Conservation (phyloP, 2,329 filamentous ascomycete species). For the Thelonectria olida region DNA sequence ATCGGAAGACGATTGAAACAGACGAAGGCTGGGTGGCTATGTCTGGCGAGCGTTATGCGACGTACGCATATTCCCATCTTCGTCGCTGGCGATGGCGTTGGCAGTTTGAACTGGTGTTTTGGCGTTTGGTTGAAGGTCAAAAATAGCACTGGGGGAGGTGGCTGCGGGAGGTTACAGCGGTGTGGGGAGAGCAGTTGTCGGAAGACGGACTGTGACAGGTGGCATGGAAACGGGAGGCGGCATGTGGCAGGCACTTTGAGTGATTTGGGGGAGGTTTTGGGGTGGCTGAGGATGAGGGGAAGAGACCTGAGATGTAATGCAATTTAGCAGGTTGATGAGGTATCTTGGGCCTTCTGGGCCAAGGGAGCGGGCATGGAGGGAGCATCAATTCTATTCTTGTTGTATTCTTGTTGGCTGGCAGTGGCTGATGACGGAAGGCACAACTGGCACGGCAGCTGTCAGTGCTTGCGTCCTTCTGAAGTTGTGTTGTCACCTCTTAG, state of each 20-base stretch:
- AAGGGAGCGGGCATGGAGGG: neutral
- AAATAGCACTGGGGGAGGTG: constrained; percentile 12
- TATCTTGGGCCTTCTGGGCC: neutral
- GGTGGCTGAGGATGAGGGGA: constrained; percentile 1
- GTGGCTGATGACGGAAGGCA: neutral
- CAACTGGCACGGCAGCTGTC: neutral
- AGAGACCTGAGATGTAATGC: neutral
- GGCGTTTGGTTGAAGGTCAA: constrained; percentile 3
- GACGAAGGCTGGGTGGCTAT: neutral
- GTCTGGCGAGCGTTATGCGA: constrained; percentile 8
- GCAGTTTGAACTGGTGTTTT: constrained; percentile 5
- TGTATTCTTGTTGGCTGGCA: neutral
- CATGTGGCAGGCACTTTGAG: constrained; percentile 1
- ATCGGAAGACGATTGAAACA: constrained; percentile 1
- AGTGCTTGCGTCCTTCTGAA: neutral
- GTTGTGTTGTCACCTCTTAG: neutral
- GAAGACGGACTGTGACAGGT: constrained; percentile 20
- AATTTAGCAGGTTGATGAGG: neutral
- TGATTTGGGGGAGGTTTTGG: neutral
- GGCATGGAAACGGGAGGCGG: constrained; percentile 10
- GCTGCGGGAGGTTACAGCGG: constrained; percentile 13
- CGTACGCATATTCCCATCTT: constrained; percentile 4
- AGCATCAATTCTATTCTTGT: neutral
- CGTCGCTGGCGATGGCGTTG: constrained; percentile 3
- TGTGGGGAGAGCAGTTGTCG: constrained; percentile 9